phyloP scores from a whole-genome alignment of 805 yeast genomes.

The Saturnispora sekii region DNA sequence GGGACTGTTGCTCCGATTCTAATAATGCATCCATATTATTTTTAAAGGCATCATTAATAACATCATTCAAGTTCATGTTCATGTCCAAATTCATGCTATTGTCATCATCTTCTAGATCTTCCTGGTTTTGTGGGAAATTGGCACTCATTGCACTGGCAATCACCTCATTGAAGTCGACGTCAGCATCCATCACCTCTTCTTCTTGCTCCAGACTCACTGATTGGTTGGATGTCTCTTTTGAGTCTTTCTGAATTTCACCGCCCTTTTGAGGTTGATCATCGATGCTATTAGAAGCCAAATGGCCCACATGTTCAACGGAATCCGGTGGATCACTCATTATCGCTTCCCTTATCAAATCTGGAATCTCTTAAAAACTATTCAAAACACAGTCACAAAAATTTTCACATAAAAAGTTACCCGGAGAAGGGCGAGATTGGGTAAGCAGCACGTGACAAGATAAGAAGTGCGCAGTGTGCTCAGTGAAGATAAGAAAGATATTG shows the following conservation, averaged over 20 bases:
- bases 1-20: neutral
- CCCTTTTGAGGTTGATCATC: neutral
- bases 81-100: neutral
- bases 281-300: neutral
- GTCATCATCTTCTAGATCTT: neutral
- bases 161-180: slow-evolving; percentile 8
- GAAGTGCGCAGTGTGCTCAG: neutral
- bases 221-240: neutral
- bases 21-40: slow-evolving; percentile 7
- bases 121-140: slow-evolving; percentile 1
- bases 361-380: neutral
- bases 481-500: neutral
- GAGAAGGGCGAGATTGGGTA: neutral
- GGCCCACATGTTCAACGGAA: neutral
- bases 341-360: slow-evolving; percentile 1
- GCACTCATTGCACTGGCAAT: slow-evolving; percentile 14
- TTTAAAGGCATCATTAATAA: slow-evolving; percentile 12
- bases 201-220: neutral
- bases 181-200: slow-evolving; percentile 2
- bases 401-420: neutral
- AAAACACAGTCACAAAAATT: slow-evolving; percentile 8
- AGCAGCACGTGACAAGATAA: too few relatives aligned
- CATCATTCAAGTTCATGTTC: slow-evolving; percentile 8
- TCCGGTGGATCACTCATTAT: neutral
- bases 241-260: too few relatives aligned